Percentiles rank a stretch among this genome's conserved stretches.
phyloP scores from a whole-genome alignment of 345 rosid genomes.

The Gossypium australe region DNA sequence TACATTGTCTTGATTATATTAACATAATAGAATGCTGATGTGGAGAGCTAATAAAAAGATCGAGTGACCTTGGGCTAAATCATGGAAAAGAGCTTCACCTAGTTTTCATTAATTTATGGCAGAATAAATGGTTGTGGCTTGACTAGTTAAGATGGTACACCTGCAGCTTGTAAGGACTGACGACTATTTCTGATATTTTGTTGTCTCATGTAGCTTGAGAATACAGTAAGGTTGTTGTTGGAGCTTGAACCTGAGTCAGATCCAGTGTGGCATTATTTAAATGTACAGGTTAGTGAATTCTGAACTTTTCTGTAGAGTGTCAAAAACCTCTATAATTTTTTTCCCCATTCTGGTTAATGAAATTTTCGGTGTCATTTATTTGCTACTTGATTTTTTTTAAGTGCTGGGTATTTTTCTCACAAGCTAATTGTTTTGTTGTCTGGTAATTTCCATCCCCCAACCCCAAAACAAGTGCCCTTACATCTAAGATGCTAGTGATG shows the following conservation, averaged over 20 bases:
- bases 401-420: background rate
- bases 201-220: slow-evolving; percentile 66
- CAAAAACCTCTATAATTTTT: background rate
- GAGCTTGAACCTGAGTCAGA: slow-evolving; percentile 98
- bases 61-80: background rate
- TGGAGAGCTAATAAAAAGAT: background rate
- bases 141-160: background rate
- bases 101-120: background rate
- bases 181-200: background rate
- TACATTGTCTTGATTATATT: too few species aligned
- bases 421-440: slow-evolving; percentile 4
- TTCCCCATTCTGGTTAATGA: background rate
- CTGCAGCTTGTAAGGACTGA: background rate
- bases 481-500: background rate
- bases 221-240: slow-evolving; percentile 88
- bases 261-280: slow-evolving; percentile 96
- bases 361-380: background rate
- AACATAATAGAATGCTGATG: background rate
- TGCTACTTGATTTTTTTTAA: background rate
- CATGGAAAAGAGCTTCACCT: background rate
- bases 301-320: background rate
- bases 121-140: background rate
- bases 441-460: background rate
- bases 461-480: background rate
- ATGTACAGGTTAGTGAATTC: slow-evolving; percentile 68